Percentiles rank a stretch among this genome's conserved stretches.
Conservation (phyloP, 1,284 basidiomycete genomes). For the Volvariella surrecta region DNA sequence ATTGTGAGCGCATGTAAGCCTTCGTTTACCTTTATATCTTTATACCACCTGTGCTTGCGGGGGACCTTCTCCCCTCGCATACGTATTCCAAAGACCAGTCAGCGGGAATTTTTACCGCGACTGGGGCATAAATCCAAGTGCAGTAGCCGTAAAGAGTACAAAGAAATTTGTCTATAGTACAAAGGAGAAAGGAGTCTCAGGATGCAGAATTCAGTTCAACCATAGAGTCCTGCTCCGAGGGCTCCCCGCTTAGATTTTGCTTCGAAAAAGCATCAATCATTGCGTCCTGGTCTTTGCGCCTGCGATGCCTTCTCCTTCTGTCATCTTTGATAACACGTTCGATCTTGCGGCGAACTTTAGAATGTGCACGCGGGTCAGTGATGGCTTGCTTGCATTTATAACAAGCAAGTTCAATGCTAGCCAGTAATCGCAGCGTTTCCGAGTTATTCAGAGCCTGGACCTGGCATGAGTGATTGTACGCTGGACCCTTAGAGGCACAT, state of each 20-base stretch:
- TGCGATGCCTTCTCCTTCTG: slow-evolving; percentile 64
- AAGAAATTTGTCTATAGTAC: not conserved
- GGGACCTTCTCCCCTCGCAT: too few relatives aligned
- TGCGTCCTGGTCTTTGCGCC: slow-evolving; percentile 72
- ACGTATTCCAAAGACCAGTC: too few relatives aligned
- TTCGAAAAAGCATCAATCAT: slow-evolving; percentile 69
- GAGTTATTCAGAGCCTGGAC: slow-evolving; percentile 69
- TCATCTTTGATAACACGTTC: slow-evolving; percentile 75
- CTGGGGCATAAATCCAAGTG: not conserved
- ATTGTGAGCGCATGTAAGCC: too few relatives aligned
- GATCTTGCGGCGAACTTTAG: slow-evolving; percentile 57
- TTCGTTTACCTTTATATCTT: too few relatives aligned
- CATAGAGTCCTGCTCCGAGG: slow-evolving; percentile 7
- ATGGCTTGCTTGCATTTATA: slow-evolving; percentile 62
- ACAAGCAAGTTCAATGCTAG: slow-evolving; percentile 74
- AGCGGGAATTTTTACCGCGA: too few relatives aligned
- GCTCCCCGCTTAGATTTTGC: slow-evolving; percentile 40
- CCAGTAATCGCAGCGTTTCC: slow-evolving; percentile 68
- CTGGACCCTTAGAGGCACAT: slow-evolving; percentile 11
- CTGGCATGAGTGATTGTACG: slow-evolving; percentile 4
- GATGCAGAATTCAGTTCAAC: not conserved
- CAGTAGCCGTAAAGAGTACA: not conserved
- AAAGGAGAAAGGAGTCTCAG: not conserved
- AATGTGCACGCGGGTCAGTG: slow-evolving; percentile 52
- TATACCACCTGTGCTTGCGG: too few relatives aligned